Evolutionary conservation across 345 rosid species (phyloP).

Genomic region (Pseudoturritis turrita): DNA sequence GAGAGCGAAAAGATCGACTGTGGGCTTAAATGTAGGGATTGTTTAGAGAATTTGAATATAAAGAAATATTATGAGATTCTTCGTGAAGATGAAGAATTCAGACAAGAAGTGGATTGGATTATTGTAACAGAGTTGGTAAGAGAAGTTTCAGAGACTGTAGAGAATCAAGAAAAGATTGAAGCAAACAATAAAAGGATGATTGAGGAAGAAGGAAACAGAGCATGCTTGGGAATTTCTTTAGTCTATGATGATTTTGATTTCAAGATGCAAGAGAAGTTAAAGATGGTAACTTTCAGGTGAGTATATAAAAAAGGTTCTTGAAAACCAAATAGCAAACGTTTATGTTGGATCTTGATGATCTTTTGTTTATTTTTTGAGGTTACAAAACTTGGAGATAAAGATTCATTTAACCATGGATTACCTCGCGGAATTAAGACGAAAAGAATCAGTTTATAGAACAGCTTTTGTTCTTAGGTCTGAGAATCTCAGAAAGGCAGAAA

Average conservation of each 20-base stretch:
- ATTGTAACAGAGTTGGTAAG: constrained; percentile 32
- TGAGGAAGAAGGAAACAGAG: constrained; percentile 24
- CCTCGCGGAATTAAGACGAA: constrained; percentile 24
- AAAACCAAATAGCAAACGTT: neutral
- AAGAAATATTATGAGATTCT: constrained; percentile 7
- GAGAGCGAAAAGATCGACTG: constrained; percentile 16
- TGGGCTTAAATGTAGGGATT: constrained; percentile 27
- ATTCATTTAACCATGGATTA: constrained; percentile 30
- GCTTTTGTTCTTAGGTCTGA: constrained; percentile 61
- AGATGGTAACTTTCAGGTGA: constrained; percentile 38
- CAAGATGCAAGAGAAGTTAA: constrained; percentile 36
- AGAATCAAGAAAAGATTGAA: constrained; percentile 23
- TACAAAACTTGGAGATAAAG: constrained; percentile 37
- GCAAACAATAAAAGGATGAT: constrained; percentile 13
- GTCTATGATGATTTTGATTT: constrained; percentile 31
- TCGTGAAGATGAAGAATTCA: constrained; percentile 17
- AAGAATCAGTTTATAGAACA: constrained; percentile 45
- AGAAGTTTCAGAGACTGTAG: constrained; percentile 37
- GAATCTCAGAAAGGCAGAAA: constrained; percentile 77
- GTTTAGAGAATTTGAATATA: constrained; percentile 20
- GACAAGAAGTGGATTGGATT: constrained; percentile 35
- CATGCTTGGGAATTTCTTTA: constrained; percentile 9
- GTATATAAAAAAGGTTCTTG: neutral
- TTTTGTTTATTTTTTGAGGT: constrained; percentile 34
- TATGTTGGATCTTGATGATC: neutral